Conservation (phyloP, 352 stramenopile species). For the Thraustotheca clavata region DNA sequence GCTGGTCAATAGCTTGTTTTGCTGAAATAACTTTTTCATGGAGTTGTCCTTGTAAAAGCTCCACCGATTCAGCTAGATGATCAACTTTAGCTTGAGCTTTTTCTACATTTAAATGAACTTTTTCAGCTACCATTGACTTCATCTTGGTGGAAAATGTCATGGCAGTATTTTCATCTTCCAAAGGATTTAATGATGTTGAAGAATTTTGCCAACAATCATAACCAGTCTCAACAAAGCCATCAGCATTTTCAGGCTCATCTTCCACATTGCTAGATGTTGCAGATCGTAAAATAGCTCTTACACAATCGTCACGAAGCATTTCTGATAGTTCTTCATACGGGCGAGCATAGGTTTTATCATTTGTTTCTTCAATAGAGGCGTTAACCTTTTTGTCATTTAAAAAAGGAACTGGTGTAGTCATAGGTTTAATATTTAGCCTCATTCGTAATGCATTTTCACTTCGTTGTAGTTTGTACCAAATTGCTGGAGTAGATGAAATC, state of each 20-base stretch:
- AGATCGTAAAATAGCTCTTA: conserved; percentile 12
- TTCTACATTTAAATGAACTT: not conserved
- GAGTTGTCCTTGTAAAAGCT: conserved; percentile 28
- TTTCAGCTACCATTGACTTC: not conserved
- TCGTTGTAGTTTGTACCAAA: conserved; percentile 53
- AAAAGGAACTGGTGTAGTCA: not conserved
- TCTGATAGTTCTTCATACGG: conserved; percentile 38
- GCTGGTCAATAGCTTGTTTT: conserved; percentile 61
- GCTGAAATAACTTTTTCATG: conserved; percentile 65
- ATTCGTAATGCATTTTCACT: conserved; percentile 70
- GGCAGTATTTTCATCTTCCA: not conserved
- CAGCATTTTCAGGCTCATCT: conserved; percentile 23
- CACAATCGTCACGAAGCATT: conserved; percentile 12
- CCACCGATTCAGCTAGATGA: not conserved
- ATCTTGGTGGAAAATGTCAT: not conserved
- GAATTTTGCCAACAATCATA: not conserved
- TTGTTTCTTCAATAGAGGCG: conserved; percentile 24
- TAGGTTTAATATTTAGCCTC: conserved; percentile 51
- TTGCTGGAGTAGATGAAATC: not conserved
- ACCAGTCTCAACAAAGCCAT: conserved; percentile 4
- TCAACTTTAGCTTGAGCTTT: not conserved
- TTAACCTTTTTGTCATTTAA: conserved; percentile 52
- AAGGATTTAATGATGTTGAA: not conserved
- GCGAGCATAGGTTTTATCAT: conserved; percentile 29
- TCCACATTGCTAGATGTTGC: conserved; percentile 17